Percentiles rank a stretch among this genome's conserved stretches.
Conservation (phyloP, 345 rosid species). For the Raphanus sativus region DNA sequence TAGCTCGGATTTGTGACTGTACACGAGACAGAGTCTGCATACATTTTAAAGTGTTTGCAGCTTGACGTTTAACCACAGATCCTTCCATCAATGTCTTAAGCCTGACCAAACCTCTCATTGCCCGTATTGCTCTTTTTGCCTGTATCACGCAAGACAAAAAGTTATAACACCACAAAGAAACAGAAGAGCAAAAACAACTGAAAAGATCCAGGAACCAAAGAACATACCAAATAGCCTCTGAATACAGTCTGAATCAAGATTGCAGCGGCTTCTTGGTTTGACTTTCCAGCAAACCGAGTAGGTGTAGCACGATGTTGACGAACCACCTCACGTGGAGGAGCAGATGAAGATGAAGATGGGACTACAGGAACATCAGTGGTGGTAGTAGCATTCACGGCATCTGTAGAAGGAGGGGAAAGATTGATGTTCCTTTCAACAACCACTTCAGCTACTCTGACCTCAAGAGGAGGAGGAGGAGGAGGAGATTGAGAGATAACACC, state of each 20-base stretch:
- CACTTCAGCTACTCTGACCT: constrained; percentile 48
- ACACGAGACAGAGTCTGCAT: constrained; percentile 91
- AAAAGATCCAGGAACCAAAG: not conserved
- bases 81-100: constrained; percentile 85
- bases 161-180: no score
- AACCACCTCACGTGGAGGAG: constrained; percentile 35
- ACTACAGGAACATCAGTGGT: constrained; percentile 29
- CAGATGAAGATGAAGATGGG: constrained; percentile 41
- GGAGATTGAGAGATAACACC: constrained; percentile 37
- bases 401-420: constrained; percentile 36
- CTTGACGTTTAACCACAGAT: constrained; percentile 81
- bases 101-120: constrained; percentile 83
- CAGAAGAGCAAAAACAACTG: no score
- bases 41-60: constrained; percentile 66
- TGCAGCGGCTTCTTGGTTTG: constrained; percentile 78
- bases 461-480: constrained; percentile 52
- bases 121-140: constrained; percentile 85
- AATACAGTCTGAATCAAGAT: constrained; percentile 84
- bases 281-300: constrained; percentile 56
- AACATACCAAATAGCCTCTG: constrained; percentile 75
- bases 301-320: not conserved
- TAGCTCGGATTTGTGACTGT: constrained; percentile 74
- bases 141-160: no score
- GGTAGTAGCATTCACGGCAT: constrained; percentile 37
- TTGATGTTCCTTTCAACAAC: constrained; percentile 44